Evolutionary conservation across 495 filamentous ascomycete genomes (phyloP).

Genomic region (Cercophora sp.): DNA sequence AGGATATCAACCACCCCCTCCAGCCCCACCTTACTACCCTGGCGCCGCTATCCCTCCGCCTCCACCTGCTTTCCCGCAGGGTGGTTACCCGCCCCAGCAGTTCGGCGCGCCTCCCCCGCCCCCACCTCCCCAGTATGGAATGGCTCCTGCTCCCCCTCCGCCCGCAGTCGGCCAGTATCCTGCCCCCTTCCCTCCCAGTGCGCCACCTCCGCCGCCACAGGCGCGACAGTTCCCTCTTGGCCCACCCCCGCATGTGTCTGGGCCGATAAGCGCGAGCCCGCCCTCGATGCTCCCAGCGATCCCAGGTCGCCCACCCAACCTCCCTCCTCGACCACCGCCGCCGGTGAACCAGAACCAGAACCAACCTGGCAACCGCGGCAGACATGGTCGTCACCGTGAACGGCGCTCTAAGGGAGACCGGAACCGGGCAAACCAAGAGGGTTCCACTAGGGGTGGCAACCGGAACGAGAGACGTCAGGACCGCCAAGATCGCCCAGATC

Average conservation of each 20-base stretch:
- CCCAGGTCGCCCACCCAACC: slow-evolving; percentile 17
- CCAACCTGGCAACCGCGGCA: too few relatives aligned
- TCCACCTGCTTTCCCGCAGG: slow-evolving; percentile 17
- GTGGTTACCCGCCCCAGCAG: slow-evolving; percentile 21
- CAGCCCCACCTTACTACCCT: slow-evolving; percentile 27
- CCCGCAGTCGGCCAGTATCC: slow-evolving; percentile 27
- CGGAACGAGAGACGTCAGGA: slow-evolving; percentile 8
- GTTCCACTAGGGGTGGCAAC: background rate
- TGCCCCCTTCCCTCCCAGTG: slow-evolving; percentile 18
- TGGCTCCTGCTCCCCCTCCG: slow-evolving; percentile 16
- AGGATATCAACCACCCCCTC: slow-evolving; percentile 24
- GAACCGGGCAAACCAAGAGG: background rate
- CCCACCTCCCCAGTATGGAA: background rate
- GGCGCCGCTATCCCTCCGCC: slow-evolving; percentile 19
- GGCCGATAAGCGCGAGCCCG: slow-evolving; percentile 4
- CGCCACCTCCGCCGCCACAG: slow-evolving; percentile 22
- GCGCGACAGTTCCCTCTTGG: slow-evolving; percentile 26
- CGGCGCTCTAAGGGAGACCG: background rate
- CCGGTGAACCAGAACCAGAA: slow-evolving; percentile 14
- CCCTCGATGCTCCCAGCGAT: slow-evolving; percentile 1
- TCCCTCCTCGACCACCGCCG: slow-evolving; percentile 15
- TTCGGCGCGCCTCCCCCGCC: slow-evolving; percentile 23
- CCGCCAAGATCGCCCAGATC: background rate
- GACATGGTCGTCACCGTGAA: slow-evolving; percentile 15
- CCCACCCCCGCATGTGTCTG: slow-evolving; percentile 15